Conservation (phyloP, 2,329 filamentous ascomycete species). For the Seiridium cupressi region DNA sequence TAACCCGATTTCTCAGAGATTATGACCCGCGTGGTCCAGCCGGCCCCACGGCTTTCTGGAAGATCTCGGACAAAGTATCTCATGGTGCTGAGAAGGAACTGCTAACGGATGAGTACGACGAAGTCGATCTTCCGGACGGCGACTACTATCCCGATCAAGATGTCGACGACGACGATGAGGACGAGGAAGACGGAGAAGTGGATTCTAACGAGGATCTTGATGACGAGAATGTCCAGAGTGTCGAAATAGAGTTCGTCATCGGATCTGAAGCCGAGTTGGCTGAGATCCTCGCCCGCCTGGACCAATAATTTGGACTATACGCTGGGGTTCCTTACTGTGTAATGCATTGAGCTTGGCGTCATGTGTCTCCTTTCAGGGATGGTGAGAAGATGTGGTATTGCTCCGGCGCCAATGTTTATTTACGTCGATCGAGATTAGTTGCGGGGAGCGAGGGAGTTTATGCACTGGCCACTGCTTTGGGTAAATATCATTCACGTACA, state of each 20-base stretch:
- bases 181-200: slow-evolving; percentile 23
- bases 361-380: too few relatives aligned
- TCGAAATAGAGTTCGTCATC: slow-evolving; percentile 10
- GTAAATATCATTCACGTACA: too few relatives aligned
- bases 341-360: too few relatives aligned
- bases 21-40: slow-evolving; percentile 67
- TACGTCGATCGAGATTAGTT: too few relatives aligned
- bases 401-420: too few relatives aligned
- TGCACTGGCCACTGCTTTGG: too few relatives aligned
- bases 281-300: neutral
- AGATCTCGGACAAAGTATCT: slow-evolving; percentile 53
- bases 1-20: slow-evolving; percentile 41
- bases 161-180: slow-evolving; percentile 28
- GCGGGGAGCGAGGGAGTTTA: too few relatives aligned
- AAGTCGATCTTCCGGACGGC: slow-evolving; percentile 16
- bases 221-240: slow-evolving; percentile 21
- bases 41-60: slow-evolving; percentile 78
- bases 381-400: too few relatives aligned
- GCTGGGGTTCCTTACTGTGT: too few relatives aligned
- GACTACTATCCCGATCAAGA: slow-evolving; percentile 19
- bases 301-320: neutral
- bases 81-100: slow-evolving; percentile 27
- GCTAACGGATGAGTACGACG: slow-evolving; percentile 20
- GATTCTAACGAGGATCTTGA: slow-evolving; percentile 18
- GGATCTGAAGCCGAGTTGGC: neutral